Evolutionary conservation across 1,284 basidiomycete species (phyloP).

Genomic region (Apiotrichum montevideense): DNA sequence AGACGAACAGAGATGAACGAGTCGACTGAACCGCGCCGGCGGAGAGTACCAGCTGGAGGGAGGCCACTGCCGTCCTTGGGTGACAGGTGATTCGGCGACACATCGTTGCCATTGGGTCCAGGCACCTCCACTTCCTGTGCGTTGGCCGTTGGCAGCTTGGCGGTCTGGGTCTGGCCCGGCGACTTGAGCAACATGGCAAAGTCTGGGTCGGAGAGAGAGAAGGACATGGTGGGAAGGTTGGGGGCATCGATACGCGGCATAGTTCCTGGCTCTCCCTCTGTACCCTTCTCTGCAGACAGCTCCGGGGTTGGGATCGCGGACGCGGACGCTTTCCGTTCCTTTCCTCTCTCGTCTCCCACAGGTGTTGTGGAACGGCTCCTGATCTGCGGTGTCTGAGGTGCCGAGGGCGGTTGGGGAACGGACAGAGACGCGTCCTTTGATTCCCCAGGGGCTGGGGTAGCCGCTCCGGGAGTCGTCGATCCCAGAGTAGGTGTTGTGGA

Average conservation of each 20-base stretch:
- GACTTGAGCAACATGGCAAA: slow-evolving; percentile 45
- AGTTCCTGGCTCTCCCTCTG: background rate
- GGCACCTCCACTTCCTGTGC: background rate
- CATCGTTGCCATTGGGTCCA: slow-evolving; percentile 4
- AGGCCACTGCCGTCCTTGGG: slow-evolving; percentile 23
- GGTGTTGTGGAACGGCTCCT: background rate
- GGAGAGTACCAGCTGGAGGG: slow-evolving; percentile 16
- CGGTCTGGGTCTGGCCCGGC: slow-evolving; percentile 19
- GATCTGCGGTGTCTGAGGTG: slow-evolving; percentile 1
- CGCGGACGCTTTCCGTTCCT: background rate
- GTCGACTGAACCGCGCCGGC: slow-evolving; percentile 39
- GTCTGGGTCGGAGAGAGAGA: slow-evolving; percentile 47
- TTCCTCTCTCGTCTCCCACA: background rate
- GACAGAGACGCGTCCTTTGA: background rate
- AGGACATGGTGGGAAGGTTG: slow-evolving; percentile 42
- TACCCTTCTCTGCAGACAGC: background rate
- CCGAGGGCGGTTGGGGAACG: background rate
- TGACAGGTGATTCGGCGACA: slow-evolving; percentile 17
- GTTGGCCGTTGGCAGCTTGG: background rate
- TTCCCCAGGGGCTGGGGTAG: background rate
- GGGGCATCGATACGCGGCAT: slow-evolving; percentile 40
- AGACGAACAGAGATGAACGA: slow-evolving; percentile 30
- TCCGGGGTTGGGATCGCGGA: background rate
- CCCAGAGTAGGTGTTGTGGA: background rate
- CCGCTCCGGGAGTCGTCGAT: background rate